These are phyloP conservation scores for Isoetes engelmannii DNA, from an alignment of 83 land plant species.

Conservation along the genomic window DNA sequence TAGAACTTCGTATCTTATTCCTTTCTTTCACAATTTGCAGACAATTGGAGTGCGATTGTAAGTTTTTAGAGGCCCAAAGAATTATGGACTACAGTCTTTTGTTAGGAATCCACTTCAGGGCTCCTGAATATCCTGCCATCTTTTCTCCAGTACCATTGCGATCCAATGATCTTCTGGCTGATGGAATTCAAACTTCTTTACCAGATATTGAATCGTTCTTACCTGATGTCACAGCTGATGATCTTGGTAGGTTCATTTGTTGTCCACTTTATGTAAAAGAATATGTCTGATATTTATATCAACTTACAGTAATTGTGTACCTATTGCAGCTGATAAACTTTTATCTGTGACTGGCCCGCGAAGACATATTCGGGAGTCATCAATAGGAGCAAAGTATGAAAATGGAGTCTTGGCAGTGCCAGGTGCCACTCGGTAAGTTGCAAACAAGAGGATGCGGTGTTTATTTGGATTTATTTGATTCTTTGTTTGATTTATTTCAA, in stretches of 20 bases:
- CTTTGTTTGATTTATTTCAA: not conserved
- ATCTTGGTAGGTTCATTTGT: slow-evolving; percentile 15
- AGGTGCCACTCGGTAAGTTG: slow-evolving; percentile 17
- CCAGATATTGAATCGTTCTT: no score
- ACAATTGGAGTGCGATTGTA: slow-evolving; percentile 53
- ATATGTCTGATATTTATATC: not conserved
- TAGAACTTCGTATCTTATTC: not conserved
- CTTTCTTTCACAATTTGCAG: slow-evolving; percentile 23
- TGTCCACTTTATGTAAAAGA: not conserved
- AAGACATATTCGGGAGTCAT: slow-evolving; percentile 14
- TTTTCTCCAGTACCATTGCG: slow-evolving; percentile 22
- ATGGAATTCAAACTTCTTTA: not conserved
- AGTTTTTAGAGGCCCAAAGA: slow-evolving; percentile 57
- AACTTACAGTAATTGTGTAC: slow-evolving; percentile 4
- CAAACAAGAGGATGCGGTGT: not conserved
- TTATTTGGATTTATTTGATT: not conserved
- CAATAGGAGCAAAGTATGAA: slow-evolving; percentile 5
- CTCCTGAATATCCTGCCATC: slow-evolving; percentile 41
- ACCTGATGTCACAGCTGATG: slow-evolving; percentile 21
- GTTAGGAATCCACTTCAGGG: slow-evolving; percentile 57
- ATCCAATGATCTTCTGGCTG: not conserved
- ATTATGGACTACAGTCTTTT: slow-evolving; percentile 61
- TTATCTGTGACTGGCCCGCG: not conserved
- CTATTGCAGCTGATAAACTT: not conserved
- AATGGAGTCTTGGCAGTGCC: slow-evolving; percentile 21